phyloP scores from a whole-genome alignment of 2,329 filamentous ascomycete species.

The Lomentospora prolificans region DNA sequence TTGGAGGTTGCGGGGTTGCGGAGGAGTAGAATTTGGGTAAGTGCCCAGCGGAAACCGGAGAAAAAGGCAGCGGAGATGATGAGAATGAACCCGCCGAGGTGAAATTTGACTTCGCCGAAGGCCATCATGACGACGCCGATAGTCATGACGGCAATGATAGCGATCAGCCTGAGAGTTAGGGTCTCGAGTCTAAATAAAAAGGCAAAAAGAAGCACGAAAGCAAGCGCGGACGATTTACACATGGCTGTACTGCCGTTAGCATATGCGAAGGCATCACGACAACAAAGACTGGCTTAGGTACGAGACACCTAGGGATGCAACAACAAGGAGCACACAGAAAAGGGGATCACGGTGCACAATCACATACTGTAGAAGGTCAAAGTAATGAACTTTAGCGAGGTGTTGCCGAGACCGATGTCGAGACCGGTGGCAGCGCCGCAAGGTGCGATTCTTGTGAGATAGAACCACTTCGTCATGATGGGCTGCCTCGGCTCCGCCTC shows the following conservation, averaged over 20 bases:
- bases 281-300: neutral
- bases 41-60: conserved; percentile 92
- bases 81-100: conserved; percentile 75
- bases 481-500: conserved; percentile 44
- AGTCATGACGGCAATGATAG: conserved; percentile 88
- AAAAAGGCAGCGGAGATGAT: conserved; percentile 93
- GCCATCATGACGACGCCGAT: conserved; percentile 96
- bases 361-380: conserved; percentile 84
- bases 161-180: conserved; percentile 74
- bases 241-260: conserved; percentile 50
- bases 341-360: no score
- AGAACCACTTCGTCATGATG: conserved; percentile 81
- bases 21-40: conserved; percentile 93
- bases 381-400: conserved; percentile 89
- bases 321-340: neutral
- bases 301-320: neutral
- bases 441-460: conserved; percentile 81
- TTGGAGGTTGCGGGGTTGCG: conserved; percentile 93
- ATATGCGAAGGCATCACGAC: conserved; percentile 5
- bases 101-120: conserved; percentile 85
- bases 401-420: conserved; percentile 93
- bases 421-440: conserved; percentile 88
- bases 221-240: conserved; percentile 96
- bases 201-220: conserved; percentile 90
- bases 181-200: conserved; percentile 87